Conservation (phyloP, 1,284 basidiomycete genomes). For the Salmacisia buchloeana region DNA sequence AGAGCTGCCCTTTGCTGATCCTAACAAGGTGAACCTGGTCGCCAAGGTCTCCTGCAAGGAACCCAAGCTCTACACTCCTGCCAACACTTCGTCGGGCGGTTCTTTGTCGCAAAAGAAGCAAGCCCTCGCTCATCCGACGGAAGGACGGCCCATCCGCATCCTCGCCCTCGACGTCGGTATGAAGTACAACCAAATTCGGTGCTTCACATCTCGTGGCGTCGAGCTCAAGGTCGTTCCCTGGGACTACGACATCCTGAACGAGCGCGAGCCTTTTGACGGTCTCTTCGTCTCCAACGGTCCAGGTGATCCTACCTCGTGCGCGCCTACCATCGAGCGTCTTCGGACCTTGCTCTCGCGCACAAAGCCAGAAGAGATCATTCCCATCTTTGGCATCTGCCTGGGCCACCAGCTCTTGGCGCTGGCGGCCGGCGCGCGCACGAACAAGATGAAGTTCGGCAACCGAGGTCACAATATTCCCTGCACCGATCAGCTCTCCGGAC, state of each 20-base stretch:
- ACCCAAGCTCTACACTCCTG: conserved; percentile 63
- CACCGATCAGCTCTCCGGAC: conserved; percentile 83
- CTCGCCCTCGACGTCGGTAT: conserved; percentile 94
- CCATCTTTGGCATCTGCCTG: conserved; percentile 97
- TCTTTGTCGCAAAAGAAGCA: conserved; percentile 52
- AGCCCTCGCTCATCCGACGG: conserved; percentile 67
- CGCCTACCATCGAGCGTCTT: conserved; percentile 67
- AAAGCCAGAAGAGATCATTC: conserved; percentile 61
- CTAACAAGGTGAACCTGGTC: conserved; percentile 85
- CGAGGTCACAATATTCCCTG: conserved; percentile 98
- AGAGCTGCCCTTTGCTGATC: conserved; percentile 77
- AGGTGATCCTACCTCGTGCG: conserved; percentile 77
- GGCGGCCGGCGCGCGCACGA: conserved; percentile 86
- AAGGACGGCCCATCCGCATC: conserved; percentile 69
- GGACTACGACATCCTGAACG: conserved; percentile 83
- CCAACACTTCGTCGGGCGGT: conserved; percentile 49
- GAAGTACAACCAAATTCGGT: conserved; percentile 99
- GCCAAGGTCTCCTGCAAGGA: conserved; percentile 71
- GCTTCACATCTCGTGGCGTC: conserved; percentile 86
- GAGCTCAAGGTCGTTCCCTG: conserved; percentile 97
- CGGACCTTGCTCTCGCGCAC: conserved; percentile 61
- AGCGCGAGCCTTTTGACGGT: conserved; percentile 79
- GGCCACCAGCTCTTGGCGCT: conserved; percentile 95
- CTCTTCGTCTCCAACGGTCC: conserved; percentile 98
- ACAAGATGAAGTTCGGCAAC: conserved; percentile 99